Percentiles rank a stretch among this genome's conserved stretches.
phyloP scores from a whole-genome alignment of 1,284 basidiomycete genomes.

The Malassezia globosa region DNA sequence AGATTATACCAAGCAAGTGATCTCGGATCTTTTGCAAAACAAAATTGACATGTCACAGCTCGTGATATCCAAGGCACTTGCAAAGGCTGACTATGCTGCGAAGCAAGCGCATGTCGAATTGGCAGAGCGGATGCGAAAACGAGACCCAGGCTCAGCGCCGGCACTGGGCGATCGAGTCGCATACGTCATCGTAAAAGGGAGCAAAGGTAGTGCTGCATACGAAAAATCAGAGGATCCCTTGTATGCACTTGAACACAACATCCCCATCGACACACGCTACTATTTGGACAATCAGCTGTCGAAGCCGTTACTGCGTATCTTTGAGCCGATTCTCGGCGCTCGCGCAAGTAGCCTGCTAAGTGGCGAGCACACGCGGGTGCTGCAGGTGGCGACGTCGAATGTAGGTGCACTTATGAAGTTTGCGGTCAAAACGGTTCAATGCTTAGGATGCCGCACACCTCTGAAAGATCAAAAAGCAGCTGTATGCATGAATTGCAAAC shows the following conservation, averaged over 20 bases:
- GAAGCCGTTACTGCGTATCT: conserved; percentile 46
- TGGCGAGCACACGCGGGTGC: conserved; percentile 42
- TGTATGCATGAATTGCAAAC: conserved; percentile 42
- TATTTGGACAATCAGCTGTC: conserved; percentile 46
- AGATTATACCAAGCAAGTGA: conserved; percentile 43
- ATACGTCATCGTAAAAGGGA: conserved; percentile 46
- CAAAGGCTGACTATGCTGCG: conserved; percentile 43
- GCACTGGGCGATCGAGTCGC: conserved; percentile 45
- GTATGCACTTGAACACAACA: conserved; percentile 46
- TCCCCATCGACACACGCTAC: conserved; percentile 46
- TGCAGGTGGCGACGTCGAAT: conserved; percentile 42
- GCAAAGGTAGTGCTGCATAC: conserved; percentile 44
- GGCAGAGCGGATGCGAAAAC: conserved; percentile 45
- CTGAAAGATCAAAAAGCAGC: conserved; percentile 34
- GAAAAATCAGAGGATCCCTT: conserved; percentile 46
- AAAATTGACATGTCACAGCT: conserved; percentile 47
- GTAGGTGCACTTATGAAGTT: conserved; percentile 47
- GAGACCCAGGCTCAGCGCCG: conserved; percentile 44
- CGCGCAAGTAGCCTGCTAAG: conserved; percentile 33
- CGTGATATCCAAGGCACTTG: conserved; percentile 45
- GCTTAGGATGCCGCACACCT: conserved; percentile 44
- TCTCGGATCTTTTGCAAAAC: conserved; percentile 46
- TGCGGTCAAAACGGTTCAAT: conserved; percentile 43
- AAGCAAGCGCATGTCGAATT: conserved; percentile 47
- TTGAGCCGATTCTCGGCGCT: conserved; percentile 44